Conservation (phyloP, 2,329 filamentous ascomycete genomes). For the Chlorencoelia australis region DNA sequence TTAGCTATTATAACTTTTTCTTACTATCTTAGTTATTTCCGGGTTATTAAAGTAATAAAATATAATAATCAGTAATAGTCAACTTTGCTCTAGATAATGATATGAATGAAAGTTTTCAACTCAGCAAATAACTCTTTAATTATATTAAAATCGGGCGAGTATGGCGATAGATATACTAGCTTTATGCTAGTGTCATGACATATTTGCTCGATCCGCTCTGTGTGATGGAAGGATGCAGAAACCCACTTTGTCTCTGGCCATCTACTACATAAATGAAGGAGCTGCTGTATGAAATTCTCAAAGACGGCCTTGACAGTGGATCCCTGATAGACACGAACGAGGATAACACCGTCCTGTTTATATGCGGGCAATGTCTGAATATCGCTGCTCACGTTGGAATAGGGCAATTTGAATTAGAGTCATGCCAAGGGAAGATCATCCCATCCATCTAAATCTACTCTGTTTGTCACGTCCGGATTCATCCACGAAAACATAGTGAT, state of each 20-base stretch:
- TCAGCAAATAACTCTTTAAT: slow-evolving; percentile 17
- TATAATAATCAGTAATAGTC: no score
- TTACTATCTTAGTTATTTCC: no score
- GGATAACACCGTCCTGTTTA: slow-evolving; percentile 16
- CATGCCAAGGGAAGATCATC: slow-evolving; percentile 27
- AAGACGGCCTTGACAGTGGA: slow-evolving; percentile 21
- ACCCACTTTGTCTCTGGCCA: slow-evolving; percentile 28
- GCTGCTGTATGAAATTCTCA: slow-evolving; percentile 25
- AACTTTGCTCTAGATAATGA: not conserved
- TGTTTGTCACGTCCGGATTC: slow-evolving; percentile 30
- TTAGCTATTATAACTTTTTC: no score
- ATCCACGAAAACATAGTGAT: slow-evolving; percentile 29
- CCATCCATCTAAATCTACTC: slow-evolving; percentile 24
- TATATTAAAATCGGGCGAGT: slow-evolving; percentile 13
- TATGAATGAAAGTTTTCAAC: slow-evolving; percentile 13
- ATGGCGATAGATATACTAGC: slow-evolving; percentile 10
- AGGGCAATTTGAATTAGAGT: slow-evolving; percentile 18
- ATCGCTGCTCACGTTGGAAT: slow-evolving; percentile 15
- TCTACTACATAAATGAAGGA: slow-evolving; percentile 24
- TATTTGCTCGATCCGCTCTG: slow-evolving; percentile 19
- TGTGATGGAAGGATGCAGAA: slow-evolving; percentile 27
- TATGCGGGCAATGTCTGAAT: slow-evolving; percentile 20
- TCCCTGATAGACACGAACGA: slow-evolving; percentile 19
- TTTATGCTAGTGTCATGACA: slow-evolving; percentile 15
- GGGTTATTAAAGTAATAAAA: no score